Evolutionary conservation across 2,329 filamentous ascomycete species (phyloP), one percentile per base, ranked within the genome.

Genomic region (Chrysoporthe austroafricana): DNA sequence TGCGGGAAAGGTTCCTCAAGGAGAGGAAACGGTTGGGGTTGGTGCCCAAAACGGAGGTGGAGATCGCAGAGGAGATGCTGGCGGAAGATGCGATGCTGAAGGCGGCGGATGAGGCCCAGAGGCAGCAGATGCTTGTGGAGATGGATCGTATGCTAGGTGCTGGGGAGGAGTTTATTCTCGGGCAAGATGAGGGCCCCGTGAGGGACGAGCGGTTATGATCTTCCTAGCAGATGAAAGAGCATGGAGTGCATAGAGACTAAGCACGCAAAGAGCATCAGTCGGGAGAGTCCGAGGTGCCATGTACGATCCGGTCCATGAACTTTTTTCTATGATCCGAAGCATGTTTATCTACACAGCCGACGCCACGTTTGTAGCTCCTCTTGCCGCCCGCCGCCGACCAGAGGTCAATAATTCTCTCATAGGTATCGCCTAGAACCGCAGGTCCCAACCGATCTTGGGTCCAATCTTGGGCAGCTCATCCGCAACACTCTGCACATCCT

Each of bases 401-500:
- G n/a, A 58, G 21, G 6, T n/a, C 3, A 18, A n/a, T 18, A 8
- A 16, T 18, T 8, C 36, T 13, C 13, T 16, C n/a, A 66, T n/a
- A n/a, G 13, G 21, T 36, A 34, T 8, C 68, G 9, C 70, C 76
- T 83, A 88, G 73, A 90, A 90, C 44, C 88, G 83, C 73, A 90
- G 76, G 73, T 90, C 88, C 88, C 88, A 90, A 67, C 86, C 93
- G 79, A 99, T 98, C 83, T 91, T 85, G 8, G 96, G 96, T 0
- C 96, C 95, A 70, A 99, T 79, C 73, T 86, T 91, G 21, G 95
- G 95, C 76, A 99, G 81, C 81, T 97, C 93, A 76, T 99, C 96
- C 0, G 96, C 96, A 63, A 99, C 95, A 75, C 93, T 97, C 87
- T 99, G 94, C 68, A 99, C 96, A 77, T 99, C 96, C 88, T 99